Conservation (phyloP, 768 basidiomycete genomes). For the Rhodotorula kratochvilovae region DNA sequence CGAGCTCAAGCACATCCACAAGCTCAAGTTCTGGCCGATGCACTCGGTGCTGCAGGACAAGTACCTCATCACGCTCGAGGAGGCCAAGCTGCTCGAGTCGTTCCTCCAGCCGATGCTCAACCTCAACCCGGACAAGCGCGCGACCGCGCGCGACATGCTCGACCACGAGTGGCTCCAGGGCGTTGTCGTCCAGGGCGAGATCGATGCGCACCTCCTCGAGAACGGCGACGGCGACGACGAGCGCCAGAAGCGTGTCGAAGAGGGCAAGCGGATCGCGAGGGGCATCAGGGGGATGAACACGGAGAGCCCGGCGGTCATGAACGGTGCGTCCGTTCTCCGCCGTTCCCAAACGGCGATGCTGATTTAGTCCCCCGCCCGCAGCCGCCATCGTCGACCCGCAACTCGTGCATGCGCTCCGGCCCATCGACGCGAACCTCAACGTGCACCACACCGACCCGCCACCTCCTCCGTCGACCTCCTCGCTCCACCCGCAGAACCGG, state of each 20-base stretch:
- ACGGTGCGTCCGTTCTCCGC: background rate
- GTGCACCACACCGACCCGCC: conserved; percentile 37
- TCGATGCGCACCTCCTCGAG: conserved; percentile 30
- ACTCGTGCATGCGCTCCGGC: conserved; percentile 31
- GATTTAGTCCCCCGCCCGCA: background rate
- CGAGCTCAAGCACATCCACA: conserved; percentile 89
- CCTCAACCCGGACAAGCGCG: conserved; percentile 80
- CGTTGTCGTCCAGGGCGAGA: conserved; percentile 57
- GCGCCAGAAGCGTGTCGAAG: conserved; percentile 13
- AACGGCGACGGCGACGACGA: conserved; percentile 26
- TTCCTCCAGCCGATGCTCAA: conserved; percentile 88
- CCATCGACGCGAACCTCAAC: conserved; percentile 31
- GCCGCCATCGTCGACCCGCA: conserved; percentile 29
- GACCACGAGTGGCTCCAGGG: conserved; percentile 81
- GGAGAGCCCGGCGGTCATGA: conserved; percentile 19
- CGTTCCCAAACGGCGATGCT: background rate
- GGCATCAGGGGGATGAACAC: conserved; percentile 33
- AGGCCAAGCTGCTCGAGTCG: conserved; percentile 72
- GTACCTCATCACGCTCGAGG: conserved; percentile 85
- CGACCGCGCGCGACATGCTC: conserved; percentile 76
- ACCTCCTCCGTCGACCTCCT: conserved; percentile 18
- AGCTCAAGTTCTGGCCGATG: conserved; percentile 86
- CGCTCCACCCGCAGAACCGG: conserved; percentile 12
- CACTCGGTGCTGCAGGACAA: conserved; percentile 66
- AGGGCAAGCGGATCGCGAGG: conserved; percentile 21